phyloP scores from a whole-genome alignment of 768 basidiomycete species.

The Tricholoma saponaceum region DNA sequence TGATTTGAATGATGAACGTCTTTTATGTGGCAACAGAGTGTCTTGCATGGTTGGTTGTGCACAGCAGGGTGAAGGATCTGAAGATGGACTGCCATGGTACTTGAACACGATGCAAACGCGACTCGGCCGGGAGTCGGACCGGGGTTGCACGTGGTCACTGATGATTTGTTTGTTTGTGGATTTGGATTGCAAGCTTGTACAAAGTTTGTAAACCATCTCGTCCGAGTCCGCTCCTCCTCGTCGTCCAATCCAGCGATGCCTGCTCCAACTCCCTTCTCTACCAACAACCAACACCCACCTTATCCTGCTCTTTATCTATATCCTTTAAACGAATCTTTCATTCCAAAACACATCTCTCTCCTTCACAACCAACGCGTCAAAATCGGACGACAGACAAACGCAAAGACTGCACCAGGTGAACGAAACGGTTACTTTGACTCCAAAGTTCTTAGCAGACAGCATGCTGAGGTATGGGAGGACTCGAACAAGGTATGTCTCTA shows the following conservation, averaged over 20 bases:
- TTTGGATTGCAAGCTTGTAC: too few species aligned
- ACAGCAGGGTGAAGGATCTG: too few species aligned
- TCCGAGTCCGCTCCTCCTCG: too few species aligned
- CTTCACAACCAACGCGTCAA: slow-evolving; percentile 64
- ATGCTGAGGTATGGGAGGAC: slow-evolving; percentile 99
- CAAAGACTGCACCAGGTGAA: slow-evolving; percentile 89
- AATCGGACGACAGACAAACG: slow-evolving; percentile 95
- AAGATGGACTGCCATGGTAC: too few species aligned
- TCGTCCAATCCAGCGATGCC: slow-evolving; percentile 20
- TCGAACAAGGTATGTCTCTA: slow-evolving; percentile 59
- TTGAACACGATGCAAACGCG: too few species aligned
- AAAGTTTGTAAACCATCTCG: too few species aligned
- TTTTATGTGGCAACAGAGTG: too few species aligned
- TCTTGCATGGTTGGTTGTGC: too few species aligned
- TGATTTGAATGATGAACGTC: too few species aligned
- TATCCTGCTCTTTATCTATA: slow-evolving; percentile 66
- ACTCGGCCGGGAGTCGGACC: too few species aligned
- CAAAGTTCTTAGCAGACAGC: slow-evolving; percentile 88
- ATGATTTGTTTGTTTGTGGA: too few species aligned
- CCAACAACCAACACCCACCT: slow-evolving; percentile 14
- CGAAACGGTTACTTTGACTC: slow-evolving; percentile 97
- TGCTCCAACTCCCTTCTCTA: slow-evolving; percentile 18
- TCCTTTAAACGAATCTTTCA: slow-evolving; percentile 91
- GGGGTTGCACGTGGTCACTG: too few species aligned
- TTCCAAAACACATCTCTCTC: slow-evolving; percentile 91